Evolutionary conservation across 1,284 basidiomycete genomes (phyloP), one percentile per base, ranked within the genome.

Genomic region (Volvariella surrecta): DNA sequence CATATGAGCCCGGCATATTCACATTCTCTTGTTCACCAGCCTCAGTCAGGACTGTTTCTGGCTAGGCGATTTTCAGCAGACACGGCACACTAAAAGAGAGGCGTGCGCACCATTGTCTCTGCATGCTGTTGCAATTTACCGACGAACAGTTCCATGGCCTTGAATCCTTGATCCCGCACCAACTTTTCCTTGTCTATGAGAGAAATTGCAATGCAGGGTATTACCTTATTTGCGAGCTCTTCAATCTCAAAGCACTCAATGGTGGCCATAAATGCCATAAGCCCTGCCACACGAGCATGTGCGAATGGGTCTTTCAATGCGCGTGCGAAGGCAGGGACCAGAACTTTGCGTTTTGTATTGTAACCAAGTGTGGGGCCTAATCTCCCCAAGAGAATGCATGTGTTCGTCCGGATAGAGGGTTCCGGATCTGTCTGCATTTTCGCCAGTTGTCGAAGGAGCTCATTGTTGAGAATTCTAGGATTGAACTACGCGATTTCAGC

Each of bases 221-320:
- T 80, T 0, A 96, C 93, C 57, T 85, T 91, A 1, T 74, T 76
- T 0, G 92, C 91, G n/a, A 96, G 59, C 49, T 97, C 94, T 45
- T 94, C 89, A 17, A 76, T 61, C 43, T 89, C 92, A 52, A 91
- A 99, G 49, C 84, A 88, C 22, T 97, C 94, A 13, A 85, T 80
- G 0, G 91, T 94, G 1, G 95, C 93, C 83, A 94, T 95, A 53
- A 98, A 80, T 11, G 93, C 90, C 90, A 95, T 93, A 35, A 99
- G 63, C 0, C 91, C 96, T 0, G 95, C 95, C 0, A 97, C 91
- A 21, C 96, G 76, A 1, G 92, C 87, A 58, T 96, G 95, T 0
- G 94, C 83, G 58, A 98, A 99, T 0, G 79, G 63, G 59, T 99
- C 96, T 56, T 93, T 93, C 39, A 99, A 62, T 7, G 90, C 89